phyloP scores from a whole-genome alignment of 768 basidiomycete genomes.

The Plicaturopsis crispa region DNA sequence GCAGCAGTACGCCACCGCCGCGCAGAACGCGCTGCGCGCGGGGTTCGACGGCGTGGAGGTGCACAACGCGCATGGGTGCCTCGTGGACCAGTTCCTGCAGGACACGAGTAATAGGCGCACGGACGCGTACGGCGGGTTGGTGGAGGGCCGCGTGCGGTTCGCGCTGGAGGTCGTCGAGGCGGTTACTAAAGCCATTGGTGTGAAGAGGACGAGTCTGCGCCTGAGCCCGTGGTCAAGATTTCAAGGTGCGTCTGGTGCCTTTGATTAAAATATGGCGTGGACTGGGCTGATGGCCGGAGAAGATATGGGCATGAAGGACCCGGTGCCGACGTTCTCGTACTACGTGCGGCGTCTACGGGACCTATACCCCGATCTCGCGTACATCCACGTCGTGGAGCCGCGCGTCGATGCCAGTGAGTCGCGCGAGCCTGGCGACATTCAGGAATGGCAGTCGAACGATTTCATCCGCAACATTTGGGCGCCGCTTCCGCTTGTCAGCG shows the following conservation, averaged over 20 bases:
- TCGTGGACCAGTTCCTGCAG: constrained; percentile 42
- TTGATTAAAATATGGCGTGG: constrained; percentile 2
- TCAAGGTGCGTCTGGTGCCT: constrained; percentile 15
- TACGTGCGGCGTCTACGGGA: constrained; percentile 14
- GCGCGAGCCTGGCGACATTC: not conserved
- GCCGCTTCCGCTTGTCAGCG: constrained; percentile 21
- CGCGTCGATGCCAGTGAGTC: not conserved
- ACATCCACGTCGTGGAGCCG: constrained; percentile 26
- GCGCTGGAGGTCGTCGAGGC: constrained; percentile 33
- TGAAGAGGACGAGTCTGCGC: constrained; percentile 29
- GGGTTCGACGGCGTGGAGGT: constrained; percentile 66
- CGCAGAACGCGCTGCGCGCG: constrained; percentile 47
- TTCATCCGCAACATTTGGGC: constrained; percentile 31
- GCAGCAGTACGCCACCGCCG: constrained; percentile 42
- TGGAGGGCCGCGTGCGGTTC: constrained; percentile 43
- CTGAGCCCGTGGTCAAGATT: constrained; percentile 25
- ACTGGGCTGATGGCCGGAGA: constrained; percentile 14
- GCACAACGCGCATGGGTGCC: constrained; percentile 21
- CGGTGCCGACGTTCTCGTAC: constrained; percentile 21
- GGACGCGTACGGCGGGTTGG: constrained; percentile 46
- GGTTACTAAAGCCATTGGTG: constrained; percentile 30
- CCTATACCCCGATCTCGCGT: constrained; percentile 23
- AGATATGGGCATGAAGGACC: constrained; percentile 22
- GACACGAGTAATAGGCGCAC: constrained; percentile 32
- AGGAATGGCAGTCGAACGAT: constrained; percentile 18